Evolutionary conservation across 495 filamentous ascomycete species (phyloP).

Genomic region (Talaromyces borbonicus): DNA sequence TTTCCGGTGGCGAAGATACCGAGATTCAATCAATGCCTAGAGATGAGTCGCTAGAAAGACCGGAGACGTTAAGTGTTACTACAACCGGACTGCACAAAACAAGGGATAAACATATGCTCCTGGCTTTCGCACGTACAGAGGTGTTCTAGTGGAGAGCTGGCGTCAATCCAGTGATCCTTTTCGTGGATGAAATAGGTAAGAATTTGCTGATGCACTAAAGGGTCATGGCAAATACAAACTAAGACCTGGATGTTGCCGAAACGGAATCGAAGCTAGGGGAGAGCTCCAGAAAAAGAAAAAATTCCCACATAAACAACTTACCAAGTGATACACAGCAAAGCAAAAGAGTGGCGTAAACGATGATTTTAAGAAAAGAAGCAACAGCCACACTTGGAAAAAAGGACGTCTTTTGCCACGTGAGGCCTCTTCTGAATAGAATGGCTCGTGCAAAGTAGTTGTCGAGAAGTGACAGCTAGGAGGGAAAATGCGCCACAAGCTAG

Average conservation of each 20-base stretch:
- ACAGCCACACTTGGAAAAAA: conserved; percentile 2
- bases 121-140: not conserved
- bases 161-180: not conserved
- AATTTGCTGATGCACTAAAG: conserved; percentile 1
- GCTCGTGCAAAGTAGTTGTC: too few relatives aligned
- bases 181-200: not conserved
- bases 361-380: not conserved
- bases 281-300: conserved; percentile 2
- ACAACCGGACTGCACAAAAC: not conserved
- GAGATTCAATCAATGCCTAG: not conserved
- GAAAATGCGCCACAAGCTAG: not conserved
- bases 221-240: not conserved
- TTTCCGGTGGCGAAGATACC: not conserved
- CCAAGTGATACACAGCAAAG: not conserved
- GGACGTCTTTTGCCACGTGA: not conserved
- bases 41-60: not conserved
- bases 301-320: too few relatives aligned
- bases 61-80: too few relatives aligned
- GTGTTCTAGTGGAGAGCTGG: not conserved
- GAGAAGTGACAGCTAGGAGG: not conserved
- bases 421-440: not conserved
- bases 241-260: conserved; percentile 1
- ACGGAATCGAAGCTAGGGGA: not conserved
- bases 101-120: not conserved
- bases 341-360: not conserved